Evolutionary conservation across 805 yeast genomes (phyloP).

Genomic region (Saturnispora halmiae): DNA sequence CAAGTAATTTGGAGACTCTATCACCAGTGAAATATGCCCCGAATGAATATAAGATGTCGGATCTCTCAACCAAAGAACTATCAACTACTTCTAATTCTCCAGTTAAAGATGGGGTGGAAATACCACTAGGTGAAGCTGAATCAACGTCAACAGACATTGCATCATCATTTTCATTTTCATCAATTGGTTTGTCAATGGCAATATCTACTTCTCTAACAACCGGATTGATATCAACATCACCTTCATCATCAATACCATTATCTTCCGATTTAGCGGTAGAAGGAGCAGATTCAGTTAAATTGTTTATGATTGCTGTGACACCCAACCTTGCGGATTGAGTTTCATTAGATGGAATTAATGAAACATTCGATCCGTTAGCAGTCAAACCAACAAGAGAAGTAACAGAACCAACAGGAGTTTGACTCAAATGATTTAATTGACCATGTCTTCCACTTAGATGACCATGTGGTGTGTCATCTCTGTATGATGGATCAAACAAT

Average conservation of each 20-base stretch:
- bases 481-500: constrained; percentile 61
- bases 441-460: constrained; percentile 7
- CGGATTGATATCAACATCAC: constrained; percentile 12
- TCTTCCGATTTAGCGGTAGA: constrained; percentile 5
- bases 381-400: constrained; percentile 17
- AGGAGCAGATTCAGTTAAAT: neutral
- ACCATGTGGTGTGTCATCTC: constrained; percentile 9
- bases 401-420: constrained; percentile 17
- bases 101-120: constrained; percentile 23
- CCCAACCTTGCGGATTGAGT: neutral
- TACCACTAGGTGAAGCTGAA: constrained; percentile 26
- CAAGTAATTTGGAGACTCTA: constrained; percentile 20
- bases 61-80: constrained; percentile 27
- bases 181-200: constrained; percentile 12
- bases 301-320: constrained; percentile 8
- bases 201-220: constrained; percentile 16
- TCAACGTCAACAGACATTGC: constrained; percentile 22
- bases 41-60: constrained; percentile 21
- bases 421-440: neutral
- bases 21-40: constrained; percentile 25
- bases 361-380: constrained; percentile 1
- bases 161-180: constrained; percentile 14
- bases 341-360: constrained; percentile 5
- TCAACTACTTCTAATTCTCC: constrained; percentile 39
- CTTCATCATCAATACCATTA: constrained; percentile 6